Evolutionary conservation across 177 flowering plant genomes (phyloP).

Genomic region (Tripterygium wilfordii): DNA sequence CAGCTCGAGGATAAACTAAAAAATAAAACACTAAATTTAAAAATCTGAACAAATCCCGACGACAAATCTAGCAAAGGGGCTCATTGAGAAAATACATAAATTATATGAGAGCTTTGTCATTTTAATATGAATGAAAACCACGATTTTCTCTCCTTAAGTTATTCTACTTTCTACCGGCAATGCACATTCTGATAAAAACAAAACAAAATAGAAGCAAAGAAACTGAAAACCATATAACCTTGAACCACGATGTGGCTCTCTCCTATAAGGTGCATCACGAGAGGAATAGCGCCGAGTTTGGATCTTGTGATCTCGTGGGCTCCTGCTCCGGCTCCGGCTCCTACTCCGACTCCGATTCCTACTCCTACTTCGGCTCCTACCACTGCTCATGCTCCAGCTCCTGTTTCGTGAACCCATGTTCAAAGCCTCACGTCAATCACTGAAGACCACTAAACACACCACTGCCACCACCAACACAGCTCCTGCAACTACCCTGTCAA

Average conservation of each 20-base stretch:
- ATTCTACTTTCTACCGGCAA: no score
- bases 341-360: slow-evolving; percentile 20
- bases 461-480: slow-evolving; percentile 6
- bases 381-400: slow-evolving; percentile 25
- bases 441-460: slow-evolving; percentile 1
- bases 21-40: no score
- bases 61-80: no score
- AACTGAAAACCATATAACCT: slow-evolving; percentile 15
- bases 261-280: slow-evolving; percentile 22
- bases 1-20: no score
- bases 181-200: background rate
- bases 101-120: no score
- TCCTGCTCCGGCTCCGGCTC: slow-evolving; percentile 19
- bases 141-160: no score
- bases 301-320: slow-evolving; percentile 23
- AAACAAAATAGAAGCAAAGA: background rate
- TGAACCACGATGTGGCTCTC: slow-evolving; percentile 24
- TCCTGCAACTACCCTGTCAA: slow-evolving; percentile 10
- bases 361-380: slow-evolving; percentile 23
- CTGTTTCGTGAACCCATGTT: slow-evolving; percentile 28
- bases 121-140: no score
- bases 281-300: slow-evolving; percentile 20
- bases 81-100: no score
- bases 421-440: slow-evolving; percentile 12
- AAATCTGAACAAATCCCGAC: no score